Evolutionary conservation across 345 rosid species (phyloP), one percentile per base, ranked within the genome.

Genomic region (Microthlaspi erraticum): DNA sequence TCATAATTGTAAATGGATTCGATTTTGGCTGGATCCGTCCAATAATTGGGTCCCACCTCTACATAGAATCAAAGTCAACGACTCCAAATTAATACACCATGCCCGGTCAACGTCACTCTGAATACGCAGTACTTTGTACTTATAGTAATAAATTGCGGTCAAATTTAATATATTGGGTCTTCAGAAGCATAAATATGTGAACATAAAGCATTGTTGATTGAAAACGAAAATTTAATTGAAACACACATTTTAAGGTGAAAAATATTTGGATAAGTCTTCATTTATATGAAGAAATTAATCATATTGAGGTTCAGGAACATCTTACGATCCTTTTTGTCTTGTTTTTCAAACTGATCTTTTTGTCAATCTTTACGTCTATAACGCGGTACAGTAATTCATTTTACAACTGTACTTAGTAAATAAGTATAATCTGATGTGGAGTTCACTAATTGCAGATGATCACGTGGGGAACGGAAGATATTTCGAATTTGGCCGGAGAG

Each of bases 401-500:
- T 44, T 4, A 2, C 20, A 44, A 2, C 13, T 4, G 12, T 41
- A 41, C 46, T 42, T 31, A 16, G 32, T 36, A 36, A 13, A 33
- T 18, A 36, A 13, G 17, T 18, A 13, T 6, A 53, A 3, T 53
- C 8, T 60, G 14, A 31, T n/a, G 42, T 60, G 58, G 43, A 72
- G 36, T 37, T 12, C 29, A 64, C 0, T 6, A 10, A 64, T 54
- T 1, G 44, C 83, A 91, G 95, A 79, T 83, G 83, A 0, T 80
- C 32, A 26, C 45, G 64, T 91, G 97, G 93, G 70, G 38, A 5
- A 78, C 64, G 13, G 26, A 72, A 1, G 83, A 37, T 1, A 4
- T 81, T 20, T 82, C 97, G 19, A 87, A 83, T 44, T 41, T 91
- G 8, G 90, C 96, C 2, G 97, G 97, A 43, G 97, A 91, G 75